A percentile compares a stretch with the other conserved stretches of the same genome.
These are phyloP conservation scores for Samsoniella hepiali DNA, from an alignment of 2,329 filamentous ascomycete genomes.

Conservation along the genomic window DNA sequence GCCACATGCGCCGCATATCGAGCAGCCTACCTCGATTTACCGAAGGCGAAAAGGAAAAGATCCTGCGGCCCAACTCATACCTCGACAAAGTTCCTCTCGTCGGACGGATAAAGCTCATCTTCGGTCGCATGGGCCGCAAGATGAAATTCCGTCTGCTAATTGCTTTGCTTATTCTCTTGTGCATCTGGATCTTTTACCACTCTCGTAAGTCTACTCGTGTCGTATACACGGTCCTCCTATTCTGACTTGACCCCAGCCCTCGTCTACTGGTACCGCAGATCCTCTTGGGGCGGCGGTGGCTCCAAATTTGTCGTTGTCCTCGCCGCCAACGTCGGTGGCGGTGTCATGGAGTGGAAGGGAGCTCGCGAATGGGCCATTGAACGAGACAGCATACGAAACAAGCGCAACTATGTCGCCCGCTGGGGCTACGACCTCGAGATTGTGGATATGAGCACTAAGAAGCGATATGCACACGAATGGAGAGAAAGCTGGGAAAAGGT, in stretches of 20 bases:
- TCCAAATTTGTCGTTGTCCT: conserved; percentile 91
- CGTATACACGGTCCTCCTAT: background rate
- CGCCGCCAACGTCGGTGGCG: conserved; percentile 89
- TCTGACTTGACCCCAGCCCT: conserved; percentile 43
- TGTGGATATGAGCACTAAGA: conserved; percentile 98
- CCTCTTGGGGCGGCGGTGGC: conserved; percentile 73
- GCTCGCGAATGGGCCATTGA: conserved; percentile 97
- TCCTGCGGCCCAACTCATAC: conserved; percentile 56
- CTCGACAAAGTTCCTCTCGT: conserved; percentile 44
- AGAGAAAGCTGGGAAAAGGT: conserved; percentile 99
- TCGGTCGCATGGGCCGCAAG: conserved; percentile 58
- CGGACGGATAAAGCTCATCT: conserved; percentile 44
- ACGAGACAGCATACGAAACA: conserved; percentile 92
- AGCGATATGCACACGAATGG: conserved; percentile 98
- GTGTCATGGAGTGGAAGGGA: conserved; percentile 99
- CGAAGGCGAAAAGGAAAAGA: conserved; percentile 71
- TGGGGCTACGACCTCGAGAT: conserved; percentile 98
- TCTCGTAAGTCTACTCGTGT: conserved; percentile 58
- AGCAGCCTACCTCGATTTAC: conserved; percentile 74
- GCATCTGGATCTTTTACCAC: conserved; percentile 65
- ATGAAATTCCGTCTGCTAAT: conserved; percentile 62
- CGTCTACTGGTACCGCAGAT: conserved; percentile 65
- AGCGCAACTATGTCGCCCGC: conserved; percentile 76
- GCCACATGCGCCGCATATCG: conserved; percentile 78
- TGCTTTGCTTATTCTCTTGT: conserved; percentile 56